phyloP scores from a whole-genome alignment of 192 early-diverging fungal genomes.

The Coemansia sp. region DNA sequence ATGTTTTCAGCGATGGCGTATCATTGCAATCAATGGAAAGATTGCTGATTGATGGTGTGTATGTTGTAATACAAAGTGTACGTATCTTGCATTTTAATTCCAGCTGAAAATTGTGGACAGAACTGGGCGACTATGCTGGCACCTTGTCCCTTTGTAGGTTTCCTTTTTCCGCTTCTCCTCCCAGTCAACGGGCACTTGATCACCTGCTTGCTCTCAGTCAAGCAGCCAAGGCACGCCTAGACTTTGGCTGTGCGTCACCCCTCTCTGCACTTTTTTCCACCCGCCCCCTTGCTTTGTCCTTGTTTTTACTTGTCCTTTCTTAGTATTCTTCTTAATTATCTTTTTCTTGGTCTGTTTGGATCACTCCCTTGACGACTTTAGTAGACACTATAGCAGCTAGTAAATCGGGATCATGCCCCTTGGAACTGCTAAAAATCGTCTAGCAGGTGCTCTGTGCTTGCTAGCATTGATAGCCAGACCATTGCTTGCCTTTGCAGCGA shows the following conservation, averaged over 20 bases:
- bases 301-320: neutral
- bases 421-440: neutral
- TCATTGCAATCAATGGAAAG: neutral
- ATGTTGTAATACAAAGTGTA: neutral
- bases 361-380: neutral
- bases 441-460: neutral
- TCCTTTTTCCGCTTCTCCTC: slow-evolving; percentile 1
- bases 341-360: neutral
- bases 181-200: slow-evolving; percentile 5
- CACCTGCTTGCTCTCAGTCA: slow-evolving; percentile 6
- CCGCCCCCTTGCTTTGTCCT: neutral
- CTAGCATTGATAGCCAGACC: neutral
- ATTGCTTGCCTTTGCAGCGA: neutral
- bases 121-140: neutral
- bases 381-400: neutral
- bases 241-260: neutral
- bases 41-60: neutral
- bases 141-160: neutral
- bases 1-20: neutral
- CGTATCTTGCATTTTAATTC: neutral
- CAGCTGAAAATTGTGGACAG: neutral
- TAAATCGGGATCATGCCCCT: neutral
- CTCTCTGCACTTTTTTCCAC: neutral
- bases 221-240: neutral
- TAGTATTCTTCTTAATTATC: neutral